These are phyloP conservation scores for Kalaharituber pfeilii DNA, from an alignment of 2,329 filamentous ascomycete genomes.

Conservation along the genomic window DNA sequence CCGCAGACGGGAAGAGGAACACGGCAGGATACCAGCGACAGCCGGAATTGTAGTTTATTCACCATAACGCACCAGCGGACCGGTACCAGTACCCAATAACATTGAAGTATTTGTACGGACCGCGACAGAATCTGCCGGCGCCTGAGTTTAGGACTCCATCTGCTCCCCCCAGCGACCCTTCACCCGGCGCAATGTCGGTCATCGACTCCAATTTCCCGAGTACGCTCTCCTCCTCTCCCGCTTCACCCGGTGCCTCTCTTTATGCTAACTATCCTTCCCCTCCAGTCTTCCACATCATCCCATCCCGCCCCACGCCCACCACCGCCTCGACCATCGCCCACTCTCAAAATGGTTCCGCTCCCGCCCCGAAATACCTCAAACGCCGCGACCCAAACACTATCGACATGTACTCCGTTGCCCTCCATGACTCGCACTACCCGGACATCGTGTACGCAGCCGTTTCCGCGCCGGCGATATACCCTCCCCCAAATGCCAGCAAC, in stretches of 20 bases:
- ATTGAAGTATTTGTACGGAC: too few species aligned
- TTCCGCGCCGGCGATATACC: constrained; percentile 65
- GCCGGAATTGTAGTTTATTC: too few species aligned
- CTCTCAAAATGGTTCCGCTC: constrained; percentile 62
- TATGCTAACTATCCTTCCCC: too few species aligned
- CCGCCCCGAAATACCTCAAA: constrained; percentile 54
- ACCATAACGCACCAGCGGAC: too few species aligned
- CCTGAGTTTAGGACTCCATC: too few species aligned
- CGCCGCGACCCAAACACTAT: constrained; percentile 58
- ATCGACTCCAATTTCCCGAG: neutral
- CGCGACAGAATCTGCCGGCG: too few species aligned
- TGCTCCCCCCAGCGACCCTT: too few species aligned
- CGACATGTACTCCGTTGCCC: constrained; percentile 75
- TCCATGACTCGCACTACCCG: constrained; percentile 65
- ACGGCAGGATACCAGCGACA: too few species aligned
- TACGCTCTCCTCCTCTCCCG: neutral
- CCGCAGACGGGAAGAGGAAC: too few species aligned
- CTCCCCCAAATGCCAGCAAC: constrained; percentile 42
- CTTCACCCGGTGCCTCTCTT: neutral
- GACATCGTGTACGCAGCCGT: constrained; percentile 80
- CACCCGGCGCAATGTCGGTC: neutral
- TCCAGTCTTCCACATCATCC: constrained; percentile 20
- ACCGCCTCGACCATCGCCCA: constrained; percentile 34
- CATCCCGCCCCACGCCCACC: constrained; percentile 27
- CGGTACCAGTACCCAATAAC: too few species aligned